Conservation (phyloP, 345 rosid species). For the Melaleuca alternifolia region DNA sequence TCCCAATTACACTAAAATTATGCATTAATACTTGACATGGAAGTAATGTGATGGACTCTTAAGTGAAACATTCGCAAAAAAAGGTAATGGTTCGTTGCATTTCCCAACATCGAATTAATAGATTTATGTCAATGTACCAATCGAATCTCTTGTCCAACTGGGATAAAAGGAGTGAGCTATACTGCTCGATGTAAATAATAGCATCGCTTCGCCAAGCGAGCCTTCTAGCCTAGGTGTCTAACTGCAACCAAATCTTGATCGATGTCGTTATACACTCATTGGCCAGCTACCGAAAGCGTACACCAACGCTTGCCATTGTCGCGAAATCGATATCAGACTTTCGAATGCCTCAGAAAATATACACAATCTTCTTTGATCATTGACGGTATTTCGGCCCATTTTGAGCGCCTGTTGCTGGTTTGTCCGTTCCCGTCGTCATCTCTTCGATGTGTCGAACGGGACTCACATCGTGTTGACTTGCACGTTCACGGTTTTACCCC, state of each 20-base stretch:
- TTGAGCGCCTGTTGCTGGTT: too few relatives aligned
- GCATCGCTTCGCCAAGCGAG: not conserved
- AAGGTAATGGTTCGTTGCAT: fast-evolving
- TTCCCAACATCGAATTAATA: not conserved
- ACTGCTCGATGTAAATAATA: not conserved
- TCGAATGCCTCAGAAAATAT: too few relatives aligned
- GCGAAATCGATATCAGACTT: too few relatives aligned
- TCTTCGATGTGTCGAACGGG: too few relatives aligned
- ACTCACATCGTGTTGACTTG: too few relatives aligned
- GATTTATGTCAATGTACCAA: not conserved
- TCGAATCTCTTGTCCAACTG: not conserved
- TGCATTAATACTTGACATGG: not conserved
- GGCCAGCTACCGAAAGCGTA: fast-evolving
- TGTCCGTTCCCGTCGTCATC: too few relatives aligned
- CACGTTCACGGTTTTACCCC: too few relatives aligned
- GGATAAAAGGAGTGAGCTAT: not conserved
- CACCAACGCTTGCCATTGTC: not conserved
- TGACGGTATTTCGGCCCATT: too few relatives aligned
- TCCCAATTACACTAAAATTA: not conserved
- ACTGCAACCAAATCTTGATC: not conserved
- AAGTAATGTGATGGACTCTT: not conserved
- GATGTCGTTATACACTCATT: not conserved
- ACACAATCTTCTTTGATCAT: too few relatives aligned
- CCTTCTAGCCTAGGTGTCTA: fast-evolving
- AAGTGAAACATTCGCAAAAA: fast-evolving